These are phyloP conservation scores for Phlebiopsis flavidoalba DNA, from an alignment of 768 basidiomycete genomes.

Conservation along the genomic window DNA sequence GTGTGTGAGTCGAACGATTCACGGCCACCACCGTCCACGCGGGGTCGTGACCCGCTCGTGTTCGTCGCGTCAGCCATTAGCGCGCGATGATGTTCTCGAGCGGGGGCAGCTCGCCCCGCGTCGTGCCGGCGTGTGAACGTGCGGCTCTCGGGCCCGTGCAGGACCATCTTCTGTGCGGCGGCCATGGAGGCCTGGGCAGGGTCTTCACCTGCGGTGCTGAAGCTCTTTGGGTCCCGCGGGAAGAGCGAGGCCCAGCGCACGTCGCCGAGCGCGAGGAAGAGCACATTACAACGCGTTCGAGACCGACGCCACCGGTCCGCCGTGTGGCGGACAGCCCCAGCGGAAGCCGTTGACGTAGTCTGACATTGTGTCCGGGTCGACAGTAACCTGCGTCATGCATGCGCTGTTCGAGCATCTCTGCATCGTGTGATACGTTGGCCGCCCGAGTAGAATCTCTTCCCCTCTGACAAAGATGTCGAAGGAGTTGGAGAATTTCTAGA, in stretches of 20 bases:
- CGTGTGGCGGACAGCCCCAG: conserved; percentile 93
- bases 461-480: conserved; percentile 99
- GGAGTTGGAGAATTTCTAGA: conserved; percentile 85
- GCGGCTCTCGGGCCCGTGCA: conserved; percentile 24
- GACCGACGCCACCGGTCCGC: conserved; percentile 92
- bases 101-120: conserved; percentile 25
- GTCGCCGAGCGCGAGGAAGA: conserved; percentile 95
- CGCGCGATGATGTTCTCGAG: conserved; percentile 45
- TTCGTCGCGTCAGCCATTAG: conserved; percentile 64
- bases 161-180: conserved; percentile 20
- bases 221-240: conserved; percentile 93
- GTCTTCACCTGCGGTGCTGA: conserved; percentile 33
- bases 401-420: conserved; percentile 92
- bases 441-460: conserved; percentile 75
- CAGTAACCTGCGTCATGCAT: conserved; percentile 78
- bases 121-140: conserved; percentile 21
- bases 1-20: no score
- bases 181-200: conserved; percentile 18
- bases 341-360: conserved; percentile 92
- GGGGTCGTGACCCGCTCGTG: conserved; percentile 64
- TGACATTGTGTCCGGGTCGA: conserved; percentile 89
- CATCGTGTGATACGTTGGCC: conserved; percentile 59
- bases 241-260: conserved; percentile 88
- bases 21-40: conserved; percentile 43
- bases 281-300: conserved; percentile 94